Evolutionary conservation across 139 green algal genomes (phyloP), one percentile per base, ranked within the genome.

Genomic region (Chlorella sp.): DNA sequence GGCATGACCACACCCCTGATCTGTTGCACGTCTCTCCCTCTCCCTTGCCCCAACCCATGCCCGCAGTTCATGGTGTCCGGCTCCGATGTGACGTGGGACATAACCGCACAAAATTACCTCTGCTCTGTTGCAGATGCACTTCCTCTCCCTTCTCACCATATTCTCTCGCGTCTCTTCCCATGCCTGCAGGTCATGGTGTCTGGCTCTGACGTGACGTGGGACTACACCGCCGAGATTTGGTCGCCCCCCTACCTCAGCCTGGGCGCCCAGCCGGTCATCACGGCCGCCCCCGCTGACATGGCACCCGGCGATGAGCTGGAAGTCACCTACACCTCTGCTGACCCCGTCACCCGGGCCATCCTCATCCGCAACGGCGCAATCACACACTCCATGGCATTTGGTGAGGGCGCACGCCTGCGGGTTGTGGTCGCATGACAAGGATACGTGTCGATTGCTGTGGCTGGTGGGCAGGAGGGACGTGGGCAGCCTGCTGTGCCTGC

Each of bases 301-400:
- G 22, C 18, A 24, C 82, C 82, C 36, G 82, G 82, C 7, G 60
- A 57, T 22, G 14, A 53, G 14, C 34, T 77, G 21, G 26, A 1
- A 21, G 3, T 87, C 4, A 15, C n/a, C 34, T 87, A 87, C 82
- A 60, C 18, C 19, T 78, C 82, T 61, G 3, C 60, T 1, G 82
- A 87, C 82, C 82, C 82, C 18, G 60, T 88, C 5, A 32, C 39
- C 26, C 39, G 30, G 28, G 66, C 64, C 37, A 60, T 88, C 39
- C 26, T 88, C 22, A 60, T 88, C 66, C 83, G 83, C 28, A 88
- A 40, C 12, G 83, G 37, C 1, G 39, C 83, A 28, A n/a, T 81
- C 83, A 88, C 83, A 7, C 83, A 88, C 83, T 81, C 66, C 18
- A 88, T 88, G 83, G 19, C 36, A 2, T 88, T 88, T 40, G 83